Evolutionary conservation across 2,329 filamentous ascomycete species (phyloP).

Genomic region (Apiospora koreana): DNA sequence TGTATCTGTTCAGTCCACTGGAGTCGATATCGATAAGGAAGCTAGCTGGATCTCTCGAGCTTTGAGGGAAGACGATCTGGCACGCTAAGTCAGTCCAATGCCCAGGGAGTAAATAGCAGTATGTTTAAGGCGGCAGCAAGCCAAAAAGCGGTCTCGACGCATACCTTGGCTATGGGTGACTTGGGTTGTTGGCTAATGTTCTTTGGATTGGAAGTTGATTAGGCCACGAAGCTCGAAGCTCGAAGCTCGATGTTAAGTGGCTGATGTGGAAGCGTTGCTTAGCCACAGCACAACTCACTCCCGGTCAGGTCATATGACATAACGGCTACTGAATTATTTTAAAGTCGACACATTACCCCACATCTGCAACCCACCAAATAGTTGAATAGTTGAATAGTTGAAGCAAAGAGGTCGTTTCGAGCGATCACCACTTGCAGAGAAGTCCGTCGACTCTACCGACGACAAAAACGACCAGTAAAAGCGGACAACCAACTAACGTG

Average conservation of each 20-base stretch:
- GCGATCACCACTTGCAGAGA: neutral
- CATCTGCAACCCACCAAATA: slow-evolving; percentile 9
- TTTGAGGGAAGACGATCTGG: neutral
- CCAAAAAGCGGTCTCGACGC: neutral
- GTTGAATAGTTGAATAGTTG: no score
- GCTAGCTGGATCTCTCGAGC: neutral
- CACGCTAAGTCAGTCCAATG: neutral
- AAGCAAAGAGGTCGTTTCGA: neutral
- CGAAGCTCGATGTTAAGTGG: neutral
- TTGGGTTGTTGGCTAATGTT: no score
- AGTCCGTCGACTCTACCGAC: neutral
- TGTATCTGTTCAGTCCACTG: neutral
- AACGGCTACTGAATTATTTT: neutral
- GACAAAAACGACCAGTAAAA: neutral
- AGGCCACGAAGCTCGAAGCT: neutral
- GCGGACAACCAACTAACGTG: neutral
- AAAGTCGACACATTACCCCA: neutral
- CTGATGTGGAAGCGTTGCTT: neutral
- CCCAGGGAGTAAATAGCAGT: neutral
- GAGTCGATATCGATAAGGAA: slow-evolving; percentile 2
- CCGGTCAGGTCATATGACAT: slow-evolving; percentile 1
- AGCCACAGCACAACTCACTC: neutral
- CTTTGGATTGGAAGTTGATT: neutral
- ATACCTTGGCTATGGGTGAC: neutral
- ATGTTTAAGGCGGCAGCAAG: neutral